phyloP scores from a whole-genome alignment of 106 monocot genomes.

The Vanilla planifolia region DNA sequence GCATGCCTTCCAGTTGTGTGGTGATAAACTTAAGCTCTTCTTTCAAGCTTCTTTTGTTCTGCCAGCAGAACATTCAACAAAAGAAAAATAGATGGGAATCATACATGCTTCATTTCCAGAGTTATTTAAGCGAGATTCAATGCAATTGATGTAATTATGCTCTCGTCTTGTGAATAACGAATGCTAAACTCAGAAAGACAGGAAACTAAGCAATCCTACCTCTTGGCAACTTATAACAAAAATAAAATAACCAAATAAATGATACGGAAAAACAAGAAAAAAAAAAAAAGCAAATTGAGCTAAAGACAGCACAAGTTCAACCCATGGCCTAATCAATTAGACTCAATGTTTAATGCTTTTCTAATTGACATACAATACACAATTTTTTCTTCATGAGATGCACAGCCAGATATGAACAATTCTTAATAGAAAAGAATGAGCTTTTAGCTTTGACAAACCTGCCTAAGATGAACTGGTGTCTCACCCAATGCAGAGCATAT shows the following conservation, averaged over 20 bases:
- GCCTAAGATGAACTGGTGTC: conserved; percentile 40
- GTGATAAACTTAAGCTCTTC: conserved; percentile 54
- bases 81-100: neutral
- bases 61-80: conserved; percentile 2
- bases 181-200: neutral
- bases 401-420: neutral
- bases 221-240: neutral
- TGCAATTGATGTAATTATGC: neutral
- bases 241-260: neutral
- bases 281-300: too few relatives aligned
- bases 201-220: neutral
- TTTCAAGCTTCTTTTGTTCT: conserved; percentile 41
- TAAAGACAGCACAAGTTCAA: neutral
- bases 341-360: neutral
- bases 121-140: neutral
- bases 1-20: conserved; percentile 61
- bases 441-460: conserved; percentile 32
- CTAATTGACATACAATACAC: neutral
- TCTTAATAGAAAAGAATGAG: neutral
- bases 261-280: neutral
- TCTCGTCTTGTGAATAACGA: neutral
- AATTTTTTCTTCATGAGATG: neutral
- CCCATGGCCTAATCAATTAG: neutral
- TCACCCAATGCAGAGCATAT: conserved; percentile 72
- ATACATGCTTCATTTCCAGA: neutral